Percentiles rank a stretch among this genome's conserved stretches.
These are phyloP conservation scores for Seiridium cupressi DNA, from an alignment of 2,329 filamentous ascomycete species.

Conservation along the genomic window DNA sequence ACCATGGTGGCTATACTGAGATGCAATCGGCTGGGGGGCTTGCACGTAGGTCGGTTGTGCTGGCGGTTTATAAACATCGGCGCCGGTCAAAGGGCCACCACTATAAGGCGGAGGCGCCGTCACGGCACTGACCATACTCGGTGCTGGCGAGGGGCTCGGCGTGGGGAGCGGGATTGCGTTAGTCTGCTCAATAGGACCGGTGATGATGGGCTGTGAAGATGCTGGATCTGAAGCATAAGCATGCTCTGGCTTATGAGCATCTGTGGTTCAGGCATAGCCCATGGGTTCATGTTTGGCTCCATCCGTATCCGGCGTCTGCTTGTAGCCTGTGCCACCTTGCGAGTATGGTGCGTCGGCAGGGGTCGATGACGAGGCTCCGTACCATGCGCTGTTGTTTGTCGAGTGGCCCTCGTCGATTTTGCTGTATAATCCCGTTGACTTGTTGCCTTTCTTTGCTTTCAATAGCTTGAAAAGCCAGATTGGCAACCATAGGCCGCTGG, in stretches of 20 bases:
- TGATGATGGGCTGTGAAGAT: conserved; percentile 4
- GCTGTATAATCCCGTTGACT: not conserved
- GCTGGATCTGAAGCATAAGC: not conserved
- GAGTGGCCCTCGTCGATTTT: conserved; percentile 8
- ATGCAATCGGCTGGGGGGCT: not conserved
- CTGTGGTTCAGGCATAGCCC: not conserved
- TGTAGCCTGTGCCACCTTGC: not conserved
- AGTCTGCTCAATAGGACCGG: conserved; percentile 5
- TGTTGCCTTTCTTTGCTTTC: not conserved
- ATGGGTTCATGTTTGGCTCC: conserved; percentile 5
- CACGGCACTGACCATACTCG: not conserved
- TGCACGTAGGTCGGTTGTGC: not conserved
- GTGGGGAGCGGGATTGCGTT: conserved; percentile 4
- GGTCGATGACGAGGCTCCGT: not conserved
- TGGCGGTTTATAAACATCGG: not conserved
- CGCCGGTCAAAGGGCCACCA: not conserved
- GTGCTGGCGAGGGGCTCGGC: conserved; percentile 3
- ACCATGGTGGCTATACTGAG: not conserved
- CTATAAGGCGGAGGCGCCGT: conserved; percentile 4
- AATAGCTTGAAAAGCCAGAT: conserved; percentile 12
- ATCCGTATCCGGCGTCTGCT: not conserved
- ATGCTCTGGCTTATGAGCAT: not conserved
- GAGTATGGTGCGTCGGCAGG: not conserved
- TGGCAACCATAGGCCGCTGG: conserved; percentile 13
- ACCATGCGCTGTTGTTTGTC: not conserved